Conservation (phyloP, 2,329 filamentous ascomycete species). For the Leptographium wingfieldii region DNA sequence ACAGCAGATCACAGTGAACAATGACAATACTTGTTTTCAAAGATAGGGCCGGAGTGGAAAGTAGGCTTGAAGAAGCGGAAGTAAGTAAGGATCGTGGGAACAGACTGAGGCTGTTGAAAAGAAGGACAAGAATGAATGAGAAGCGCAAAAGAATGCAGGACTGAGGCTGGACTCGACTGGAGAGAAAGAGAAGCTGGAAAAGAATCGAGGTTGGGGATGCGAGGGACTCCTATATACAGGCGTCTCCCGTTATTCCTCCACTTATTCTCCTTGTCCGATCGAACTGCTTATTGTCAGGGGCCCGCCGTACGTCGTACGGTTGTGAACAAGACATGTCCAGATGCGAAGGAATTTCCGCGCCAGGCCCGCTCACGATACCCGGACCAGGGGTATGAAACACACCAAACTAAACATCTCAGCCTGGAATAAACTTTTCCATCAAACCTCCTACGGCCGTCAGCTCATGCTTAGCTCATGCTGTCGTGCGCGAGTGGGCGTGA, state of each 20-base stretch:
- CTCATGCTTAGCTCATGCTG: background rate
- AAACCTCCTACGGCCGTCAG: background rate
- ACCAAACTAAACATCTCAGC: background rate
- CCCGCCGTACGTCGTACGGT: background rate
- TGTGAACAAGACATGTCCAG: background rate
- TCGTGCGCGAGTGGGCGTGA: too few relatives aligned
- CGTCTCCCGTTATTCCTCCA: too few relatives aligned
- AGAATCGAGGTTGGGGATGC: background rate
- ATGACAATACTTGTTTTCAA: too few relatives aligned
- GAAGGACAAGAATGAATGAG: background rate
- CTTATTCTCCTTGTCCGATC: too few relatives aligned
- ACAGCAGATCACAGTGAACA: background rate
- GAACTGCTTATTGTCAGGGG: background rate
- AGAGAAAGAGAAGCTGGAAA: background rate
- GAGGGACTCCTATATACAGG: background rate
- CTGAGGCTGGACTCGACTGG: background rate
- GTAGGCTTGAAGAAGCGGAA: background rate
- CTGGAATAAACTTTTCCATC: too few relatives aligned
- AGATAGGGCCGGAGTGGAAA: background rate
- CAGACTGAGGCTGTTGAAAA: background rate
- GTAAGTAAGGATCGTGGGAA: background rate
- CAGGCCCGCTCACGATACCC: background rate
- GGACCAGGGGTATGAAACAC: background rate
- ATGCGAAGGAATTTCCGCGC: background rate
- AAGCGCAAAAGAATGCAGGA: background rate